phyloP scores from a whole-genome alignment of 352 stramenopile genomes.

The Globisporangium canariense region DNA sequence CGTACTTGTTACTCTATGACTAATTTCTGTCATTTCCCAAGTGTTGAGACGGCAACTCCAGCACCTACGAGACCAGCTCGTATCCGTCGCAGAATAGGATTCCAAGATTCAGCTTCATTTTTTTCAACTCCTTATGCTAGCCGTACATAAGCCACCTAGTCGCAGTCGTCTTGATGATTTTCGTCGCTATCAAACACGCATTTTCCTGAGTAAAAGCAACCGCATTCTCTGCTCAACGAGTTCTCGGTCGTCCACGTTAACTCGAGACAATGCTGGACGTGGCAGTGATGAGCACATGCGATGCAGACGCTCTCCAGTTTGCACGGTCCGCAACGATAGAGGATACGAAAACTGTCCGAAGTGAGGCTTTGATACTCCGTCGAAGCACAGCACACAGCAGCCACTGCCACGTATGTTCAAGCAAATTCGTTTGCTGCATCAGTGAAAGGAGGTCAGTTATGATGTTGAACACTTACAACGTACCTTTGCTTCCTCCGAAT shows the following conservation, averaged over 20 bases:
- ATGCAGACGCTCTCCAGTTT: conserved; percentile 53
- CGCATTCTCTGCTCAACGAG: conserved; percentile 35
- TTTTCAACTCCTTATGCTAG: background rate
- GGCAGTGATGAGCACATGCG: conserved; percentile 63
- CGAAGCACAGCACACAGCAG: conserved; percentile 47
- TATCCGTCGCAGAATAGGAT: conserved; percentile 18
- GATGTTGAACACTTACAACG: background rate
- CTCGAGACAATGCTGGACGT: conserved; percentile 59
- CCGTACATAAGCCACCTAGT: background rate
- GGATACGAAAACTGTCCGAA: conserved; percentile 72
- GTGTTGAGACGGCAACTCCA: conserved; percentile 64
- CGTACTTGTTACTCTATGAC: no score
- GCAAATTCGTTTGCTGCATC: background rate
- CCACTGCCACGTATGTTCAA: conserved; percentile 22
- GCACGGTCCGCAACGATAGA: conserved; percentile 60
- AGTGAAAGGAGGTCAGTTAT: background rate
- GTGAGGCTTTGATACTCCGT: conserved; percentile 52
- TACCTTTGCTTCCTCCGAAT: conserved; percentile 48
- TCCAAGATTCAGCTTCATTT: background rate
- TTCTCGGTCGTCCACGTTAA: conserved; percentile 54
- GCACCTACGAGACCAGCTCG: conserved; percentile 55
- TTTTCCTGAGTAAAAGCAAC: conserved; percentile 35
- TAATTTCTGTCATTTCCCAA: background rate
- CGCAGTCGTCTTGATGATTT: conserved; percentile 1
- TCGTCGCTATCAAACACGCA: conserved; percentile 24